Conservation (phyloP, 345 rosid species). For the Angophora floribunda region DNA sequence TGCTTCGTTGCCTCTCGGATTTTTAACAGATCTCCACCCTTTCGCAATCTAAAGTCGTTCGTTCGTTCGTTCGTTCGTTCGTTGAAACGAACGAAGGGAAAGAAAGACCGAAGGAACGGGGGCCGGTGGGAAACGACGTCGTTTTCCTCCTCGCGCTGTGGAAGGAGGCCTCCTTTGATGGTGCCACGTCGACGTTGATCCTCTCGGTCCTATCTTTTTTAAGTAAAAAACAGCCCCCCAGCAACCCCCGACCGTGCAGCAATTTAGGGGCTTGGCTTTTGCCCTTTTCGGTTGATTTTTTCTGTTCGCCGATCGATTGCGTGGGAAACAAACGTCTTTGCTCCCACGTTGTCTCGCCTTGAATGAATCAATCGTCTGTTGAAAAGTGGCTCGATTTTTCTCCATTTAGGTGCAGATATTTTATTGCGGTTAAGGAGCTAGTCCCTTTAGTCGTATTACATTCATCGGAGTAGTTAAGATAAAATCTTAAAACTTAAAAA, state of each 20-base stretch:
- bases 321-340: not conserved
- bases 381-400: not conserved
- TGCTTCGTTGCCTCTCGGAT: not conserved
- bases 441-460: rapidly evolving
- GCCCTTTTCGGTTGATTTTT: not conserved
- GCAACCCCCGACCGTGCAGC: not conserved
- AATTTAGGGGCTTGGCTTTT: not conserved
- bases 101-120: not conserved
- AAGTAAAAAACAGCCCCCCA: not conserved
- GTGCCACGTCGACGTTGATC: not conserved
- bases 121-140: not conserved
- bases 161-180: too few relatives aligned
- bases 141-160: not conserved
- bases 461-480: rapidly evolving
- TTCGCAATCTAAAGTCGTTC: not conserved
- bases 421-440: not conserved
- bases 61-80: not conserved
- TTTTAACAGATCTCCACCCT: not conserved
- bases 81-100: not conserved
- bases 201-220: not conserved
- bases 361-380: not conserved
- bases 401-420: not conserved
- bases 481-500: not conserved
- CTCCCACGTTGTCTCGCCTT: not conserved
- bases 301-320: not conserved